These are phyloP conservation scores for Pleurotus ostreatus DNA, from an alignment of 768 basidiomycete genomes.

Conservation along the genomic window DNA sequence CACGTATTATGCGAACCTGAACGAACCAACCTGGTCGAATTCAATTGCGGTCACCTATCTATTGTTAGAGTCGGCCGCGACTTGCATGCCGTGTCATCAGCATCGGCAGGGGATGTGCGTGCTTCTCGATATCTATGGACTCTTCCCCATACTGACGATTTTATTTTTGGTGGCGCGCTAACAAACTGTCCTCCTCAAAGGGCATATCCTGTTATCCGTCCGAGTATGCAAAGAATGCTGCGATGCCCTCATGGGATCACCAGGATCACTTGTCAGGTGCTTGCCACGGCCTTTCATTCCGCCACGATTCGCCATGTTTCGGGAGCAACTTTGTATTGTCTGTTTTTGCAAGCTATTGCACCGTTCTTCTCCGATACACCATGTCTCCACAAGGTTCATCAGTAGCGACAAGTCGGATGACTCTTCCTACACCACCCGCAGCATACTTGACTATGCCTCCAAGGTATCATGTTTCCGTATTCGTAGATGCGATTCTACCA, in stretches of 20 bases:
- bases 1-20: background rate
- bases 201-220: background rate
- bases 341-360: background rate
- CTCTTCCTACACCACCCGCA: background rate
- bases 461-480: background rate
- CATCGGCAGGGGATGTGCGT: background rate
- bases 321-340: background rate
- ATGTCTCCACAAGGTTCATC: background rate
- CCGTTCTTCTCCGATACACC: background rate
- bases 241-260: background rate
- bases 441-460: background rate
- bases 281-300: background rate
- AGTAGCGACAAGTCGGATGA: background rate
- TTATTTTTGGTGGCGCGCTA: slow-evolving; percentile 1
- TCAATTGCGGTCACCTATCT: background rate
- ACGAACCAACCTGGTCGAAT: background rate
- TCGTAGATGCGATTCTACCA: background rate
- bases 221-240: background rate
- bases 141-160: background rate
- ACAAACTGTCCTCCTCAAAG: background rate
- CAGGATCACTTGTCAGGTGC: background rate
- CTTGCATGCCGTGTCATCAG: background rate
- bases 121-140: background rate
- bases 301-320: background rate
- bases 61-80: slow-evolving; percentile 2